Conservation (phyloP, 2,329 filamentous ascomycete genomes). For the Rutstroemia sp. region DNA sequence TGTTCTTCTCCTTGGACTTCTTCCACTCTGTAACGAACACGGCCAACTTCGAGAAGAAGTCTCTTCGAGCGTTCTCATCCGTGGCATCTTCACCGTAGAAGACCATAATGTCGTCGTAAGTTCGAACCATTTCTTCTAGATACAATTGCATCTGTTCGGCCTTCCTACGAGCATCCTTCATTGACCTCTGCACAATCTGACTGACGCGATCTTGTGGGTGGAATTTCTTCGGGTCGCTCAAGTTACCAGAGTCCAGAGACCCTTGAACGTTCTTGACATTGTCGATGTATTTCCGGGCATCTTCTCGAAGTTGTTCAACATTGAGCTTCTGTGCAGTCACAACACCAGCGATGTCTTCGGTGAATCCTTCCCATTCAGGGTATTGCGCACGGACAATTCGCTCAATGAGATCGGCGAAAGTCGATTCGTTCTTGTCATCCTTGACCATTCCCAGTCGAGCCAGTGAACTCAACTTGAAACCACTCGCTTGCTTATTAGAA, state of each 20-base stretch:
- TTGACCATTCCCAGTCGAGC: slow-evolving; percentile 95
- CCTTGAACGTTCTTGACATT: slow-evolving; percentile 91
- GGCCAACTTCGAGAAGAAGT: slow-evolving; percentile 93
- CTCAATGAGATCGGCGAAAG: slow-evolving; percentile 90
- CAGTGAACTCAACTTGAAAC: slow-evolving; percentile 95
- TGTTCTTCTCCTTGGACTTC: slow-evolving; percentile 91
- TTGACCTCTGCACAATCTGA: slow-evolving; percentile 81
- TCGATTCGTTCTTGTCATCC: slow-evolving; percentile 97
- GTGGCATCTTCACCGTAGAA: slow-evolving; percentile 92
- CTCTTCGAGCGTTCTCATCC: slow-evolving; percentile 86
- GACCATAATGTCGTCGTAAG: slow-evolving; percentile 90
- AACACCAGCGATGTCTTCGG: slow-evolving; percentile 76
- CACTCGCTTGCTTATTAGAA: slow-evolving; percentile 93
- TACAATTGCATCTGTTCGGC: slow-evolving; percentile 93
- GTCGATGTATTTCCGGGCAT: slow-evolving; percentile 87
- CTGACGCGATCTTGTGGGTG: slow-evolving; percentile 94
- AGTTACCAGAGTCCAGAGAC: slow-evolving; percentile 85
- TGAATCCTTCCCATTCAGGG: slow-evolving; percentile 87
- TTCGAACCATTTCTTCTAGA: slow-evolving; percentile 83
- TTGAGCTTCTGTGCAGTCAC: slow-evolving; percentile 81
- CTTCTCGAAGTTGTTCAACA: slow-evolving; percentile 80
- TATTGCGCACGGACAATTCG: slow-evolving; percentile 95
- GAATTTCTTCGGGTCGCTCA: slow-evolving; percentile 96
- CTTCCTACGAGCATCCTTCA: slow-evolving; percentile 96
- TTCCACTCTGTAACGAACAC: slow-evolving; percentile 91